phyloP scores from a whole-genome alignment of 2,329 filamentous ascomycete species.

The Claviceps fusiformis region DNA sequence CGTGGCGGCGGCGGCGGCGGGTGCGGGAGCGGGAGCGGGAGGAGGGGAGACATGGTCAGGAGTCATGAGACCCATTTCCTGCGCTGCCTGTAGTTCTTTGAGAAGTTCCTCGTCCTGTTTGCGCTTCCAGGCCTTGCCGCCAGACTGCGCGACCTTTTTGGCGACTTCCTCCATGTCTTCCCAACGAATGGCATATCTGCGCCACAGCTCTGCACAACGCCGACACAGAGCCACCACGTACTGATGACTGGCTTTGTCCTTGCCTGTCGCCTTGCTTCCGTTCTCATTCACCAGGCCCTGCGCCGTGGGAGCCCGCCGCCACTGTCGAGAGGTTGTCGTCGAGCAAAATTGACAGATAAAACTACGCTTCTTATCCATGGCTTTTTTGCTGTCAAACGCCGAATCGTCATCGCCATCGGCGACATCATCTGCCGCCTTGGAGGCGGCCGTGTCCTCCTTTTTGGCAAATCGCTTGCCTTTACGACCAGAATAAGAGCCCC shows the following conservation, averaged over 20 bases:
- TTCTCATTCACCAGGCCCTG: constrained; percentile 55
- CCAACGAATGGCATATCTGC: constrained; percentile 90
- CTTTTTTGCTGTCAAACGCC: constrained; percentile 85
- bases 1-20: constrained; percentile 8
- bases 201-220: constrained; percentile 85
- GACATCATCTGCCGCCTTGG: constrained; percentile 79
- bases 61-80: constrained; percentile 38
- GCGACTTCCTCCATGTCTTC: constrained; percentile 84
- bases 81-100: constrained; percentile 53
- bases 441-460: constrained; percentile 53
- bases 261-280: constrained; percentile 42
- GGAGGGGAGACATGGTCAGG: constrained; percentile 30
- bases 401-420: constrained; percentile 90
- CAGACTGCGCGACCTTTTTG: constrained; percentile 70
- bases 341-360: constrained; percentile 93
- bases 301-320: constrained; percentile 76
- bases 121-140: constrained; percentile 73
- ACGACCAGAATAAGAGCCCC: constrained; percentile 76
- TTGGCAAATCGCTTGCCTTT: constrained; percentile 83
- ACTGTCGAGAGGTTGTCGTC: constrained; percentile 68
- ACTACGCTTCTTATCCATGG: constrained; percentile 58
- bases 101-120: constrained; percentile 85
- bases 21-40: constrained; percentile 8
- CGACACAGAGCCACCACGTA: constrained; percentile 75
- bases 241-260: constrained; percentile 58